Evolutionary conservation across 2,329 filamentous ascomycete genomes (phyloP), one percentile per base, ranked within the genome.

Genomic region (Neopestalotiopsis clavispora): DNA sequence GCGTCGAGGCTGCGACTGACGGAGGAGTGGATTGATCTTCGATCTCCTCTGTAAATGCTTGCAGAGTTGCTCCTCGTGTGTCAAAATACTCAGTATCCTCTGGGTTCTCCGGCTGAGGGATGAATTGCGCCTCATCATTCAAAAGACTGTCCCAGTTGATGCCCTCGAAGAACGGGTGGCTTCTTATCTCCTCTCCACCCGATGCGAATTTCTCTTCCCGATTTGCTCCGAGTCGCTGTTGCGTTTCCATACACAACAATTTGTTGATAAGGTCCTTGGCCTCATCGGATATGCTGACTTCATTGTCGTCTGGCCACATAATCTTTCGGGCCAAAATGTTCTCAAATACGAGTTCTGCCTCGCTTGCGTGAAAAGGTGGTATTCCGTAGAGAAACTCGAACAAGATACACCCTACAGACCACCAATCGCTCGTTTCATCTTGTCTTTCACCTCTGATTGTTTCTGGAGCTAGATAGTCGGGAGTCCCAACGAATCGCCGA

Each of bases 1-100:
- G 89, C 42, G 90, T 89, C 1, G 92, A 89, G 0, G 89, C 88
- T 3, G 23, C 23, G 23, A 28, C 23, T 2, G 89, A 85, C n/a
- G 92, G 90, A 9, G 94, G 93, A 0, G 94, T 92, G 57, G 87
- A 82, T 76, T 97, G 93, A 75, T 98, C 96, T 78, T 98, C 95
- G 75, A 98, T 92, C 78, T 99, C 96, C 71, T 97, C 94, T 0
- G 92, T 91, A 79, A 99, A 99, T 3, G 93, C 93, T 75, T 97
- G 94, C 73, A 98, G 86, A 1, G 94, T 97, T 17, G 96, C 96
- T 34, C 96, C 96, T 72, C 96, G 89, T 28, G 94, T 83, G 81
- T 99, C 96, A 74, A 99, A 99, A 77, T 99, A 99, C 77, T 99
- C 97, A 0, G 96, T 99, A 76, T 99, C 95, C 79, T 99, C 96